phyloP scores from a whole-genome alignment of 2,329 filamentous ascomycete species.

The Colletotrichum sansevieriae region DNA sequence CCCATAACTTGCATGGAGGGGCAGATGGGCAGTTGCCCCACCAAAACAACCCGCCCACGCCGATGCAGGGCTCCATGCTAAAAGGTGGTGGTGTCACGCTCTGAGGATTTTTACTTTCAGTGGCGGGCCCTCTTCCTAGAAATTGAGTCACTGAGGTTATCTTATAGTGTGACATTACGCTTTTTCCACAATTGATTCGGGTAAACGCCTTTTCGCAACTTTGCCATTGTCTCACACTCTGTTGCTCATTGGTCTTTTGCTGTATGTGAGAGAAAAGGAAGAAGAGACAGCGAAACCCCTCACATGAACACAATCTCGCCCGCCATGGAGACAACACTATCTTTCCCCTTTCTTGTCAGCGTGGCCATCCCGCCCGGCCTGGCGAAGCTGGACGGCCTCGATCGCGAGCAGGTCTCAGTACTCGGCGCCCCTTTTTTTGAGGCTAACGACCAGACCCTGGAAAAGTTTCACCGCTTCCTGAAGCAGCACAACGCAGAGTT shows the following conservation, averaged over 20 bases:
- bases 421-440: constrained; percentile 71
- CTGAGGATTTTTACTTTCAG: constrained; percentile 41
- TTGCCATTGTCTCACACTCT: constrained; percentile 3
- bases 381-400: constrained; percentile 65
- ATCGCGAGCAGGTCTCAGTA: constrained; percentile 68
- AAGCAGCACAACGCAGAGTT: constrained; percentile 64
- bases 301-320: constrained; percentile 14
- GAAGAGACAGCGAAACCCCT: background rate
- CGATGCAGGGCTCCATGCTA: constrained; percentile 46
- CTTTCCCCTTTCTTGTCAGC: constrained; percentile 73
- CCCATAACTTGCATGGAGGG: constrained; percentile 43
- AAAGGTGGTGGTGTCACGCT: constrained; percentile 38
- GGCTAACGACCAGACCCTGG: constrained; percentile 62
- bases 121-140: constrained; percentile 32
- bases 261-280: constrained; percentile 4
- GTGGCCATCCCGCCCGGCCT: constrained; percentile 65
- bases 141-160: constrained; percentile 38
- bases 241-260: constrained; percentile 6
- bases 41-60: constrained; percentile 44
- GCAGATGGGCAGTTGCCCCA: constrained; percentile 43
- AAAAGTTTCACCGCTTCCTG: constrained; percentile 62
- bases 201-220: background rate
- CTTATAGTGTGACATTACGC: constrained; percentile 38
- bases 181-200: constrained; percentile 28
- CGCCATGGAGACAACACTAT: constrained; percentile 74